Base-by-base conservation (phyloP, 768 basidiomycete genomes). In the Ephemerocybe angulata region DNA sequence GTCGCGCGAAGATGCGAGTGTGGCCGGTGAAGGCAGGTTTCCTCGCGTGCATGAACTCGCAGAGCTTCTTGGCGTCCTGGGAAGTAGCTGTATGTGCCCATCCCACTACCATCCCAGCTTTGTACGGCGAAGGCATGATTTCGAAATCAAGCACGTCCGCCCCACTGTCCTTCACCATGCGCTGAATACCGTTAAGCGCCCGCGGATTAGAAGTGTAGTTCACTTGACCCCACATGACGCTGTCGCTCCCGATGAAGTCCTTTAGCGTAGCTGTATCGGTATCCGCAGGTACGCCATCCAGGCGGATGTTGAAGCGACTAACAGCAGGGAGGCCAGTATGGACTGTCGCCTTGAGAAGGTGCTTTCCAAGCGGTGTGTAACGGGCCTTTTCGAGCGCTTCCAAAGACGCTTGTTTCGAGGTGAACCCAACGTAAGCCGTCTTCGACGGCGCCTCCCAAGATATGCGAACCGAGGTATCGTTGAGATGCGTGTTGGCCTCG, bases 401-500 rank as follows among this genome's bases (percentile, higher is more conserved):
- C 22, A 76, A 66, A 0, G 90, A 88, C 8, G 74, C 70, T 40
- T 71, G 68, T 50, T 71, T 59, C 1, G 73, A 77, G 0, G 70
- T 63, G 60, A 87, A 92, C 1, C 90, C 89, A 13, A 79, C 82
- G 56, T 81, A 92, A 0, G 79, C 87, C 1, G 72, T 71, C 38
- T 75, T 76, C 19, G 69, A 66, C 0, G 90, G 84, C 2, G 78
- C 79, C 4, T 82, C 79, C 80, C 86, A 88, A 15, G 73, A 65
- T 29, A 92, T 67, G 15, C 78, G 77, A 10, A 88, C 80, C 1
- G 76, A 71, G 1, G 76, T 81, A 56, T 87, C 85, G 12, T 69
- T 70, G 24, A 88, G 65, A 6, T 72, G 60, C 0, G 74, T 78
- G 6, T 63, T 61, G 2, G 75, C 70, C 2, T 61, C 46, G 0